phyloP scores from a whole-genome alignment of 768 basidiomycete genomes.

The Collybia sp. region DNA sequence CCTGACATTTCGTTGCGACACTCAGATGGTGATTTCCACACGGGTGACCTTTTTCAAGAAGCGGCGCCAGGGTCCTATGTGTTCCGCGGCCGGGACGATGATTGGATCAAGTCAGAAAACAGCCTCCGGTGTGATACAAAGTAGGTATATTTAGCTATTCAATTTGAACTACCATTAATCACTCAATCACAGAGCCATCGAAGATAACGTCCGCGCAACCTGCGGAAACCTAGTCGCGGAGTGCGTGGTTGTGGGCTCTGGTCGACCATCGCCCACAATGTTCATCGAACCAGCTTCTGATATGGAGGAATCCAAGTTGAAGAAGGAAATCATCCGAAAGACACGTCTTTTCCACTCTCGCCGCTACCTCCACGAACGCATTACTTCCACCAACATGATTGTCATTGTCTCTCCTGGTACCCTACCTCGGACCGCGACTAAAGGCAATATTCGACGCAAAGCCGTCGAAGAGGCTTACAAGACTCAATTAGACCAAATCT shows the following conservation, averaged over 20 bases:
- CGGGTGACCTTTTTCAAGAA: constrained; percentile 64
- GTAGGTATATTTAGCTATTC: constrained; percentile 25
- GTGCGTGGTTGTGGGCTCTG: constrained; percentile 74
- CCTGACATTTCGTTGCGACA: constrained; percentile 47
- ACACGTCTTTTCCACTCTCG: constrained; percentile 70
- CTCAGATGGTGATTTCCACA: constrained; percentile 61
- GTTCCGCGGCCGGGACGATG: constrained; percentile 60
- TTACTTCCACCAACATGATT: constrained; percentile 59
- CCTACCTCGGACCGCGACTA: constrained; percentile 74
- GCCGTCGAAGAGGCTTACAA: constrained; percentile 69
- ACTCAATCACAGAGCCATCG: constrained; percentile 49
- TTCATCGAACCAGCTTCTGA: constrained; percentile 63
- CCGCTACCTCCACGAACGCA: constrained; percentile 76
- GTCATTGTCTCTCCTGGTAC: constrained; percentile 61
- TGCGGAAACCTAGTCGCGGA: constrained; percentile 64
- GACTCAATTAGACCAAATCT: constrained; percentile 54
- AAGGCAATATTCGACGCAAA: constrained; percentile 75
- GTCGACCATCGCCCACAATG: constrained; percentile 71
- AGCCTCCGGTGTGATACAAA: constrained; percentile 65
- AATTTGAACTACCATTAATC: too few relatives aligned
- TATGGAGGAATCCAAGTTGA: constrained; percentile 53
- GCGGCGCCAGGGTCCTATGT: constrained; percentile 42
- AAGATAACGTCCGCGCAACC: constrained; percentile 66
- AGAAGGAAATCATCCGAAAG: constrained; percentile 68
- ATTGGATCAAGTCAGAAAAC: constrained; percentile 72